Base-by-base conservation (phyloP, 495 filamentous ascomycete genomes). In the Penicillium soppii region DNA sequence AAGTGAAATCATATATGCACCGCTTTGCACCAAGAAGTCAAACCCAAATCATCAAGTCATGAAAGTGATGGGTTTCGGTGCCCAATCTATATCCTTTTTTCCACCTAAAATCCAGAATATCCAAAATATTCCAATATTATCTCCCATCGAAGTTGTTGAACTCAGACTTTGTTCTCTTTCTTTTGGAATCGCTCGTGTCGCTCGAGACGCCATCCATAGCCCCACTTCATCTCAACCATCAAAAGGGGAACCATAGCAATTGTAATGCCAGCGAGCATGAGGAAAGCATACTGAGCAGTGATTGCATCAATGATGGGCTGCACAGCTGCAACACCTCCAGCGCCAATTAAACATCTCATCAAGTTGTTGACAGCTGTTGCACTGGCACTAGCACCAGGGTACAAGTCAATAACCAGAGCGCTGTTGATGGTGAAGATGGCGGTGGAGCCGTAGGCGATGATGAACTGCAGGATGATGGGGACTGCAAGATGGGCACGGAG, bases 361-460 rank as follows among this genome's bases (percentile, higher is more conserved):
- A 91, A 61, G 57, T 91, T 90, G 58, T 87, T 88, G 7, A 84
- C 82, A 0, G 88, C 87, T 0, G 85, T 85, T 0, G 84, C 86
- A 8, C 86, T 84, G 0, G 80, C 82, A 3, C 84, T 83, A 2
- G 67, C 75, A 1, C 74, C 73, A 0, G 81, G 81, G 50, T 85
- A 84, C 5, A 89, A 70, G 52, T 91, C 87, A 10, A 89, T 79
- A 17, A 90, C 64, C 53, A 90, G 62, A 0, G 81, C 76, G 49
- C 72, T 78, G 54, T 83, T 76, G 54, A 82, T 76, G 43, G 79
- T 84, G 55, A 82, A 82, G 44, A 74, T 67, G 10, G 64, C 66
- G 3, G 69, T 74, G 12, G 71, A 58, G 21, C 65, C 64, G 51
- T 64, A 72, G 3, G 71, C 71, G 47, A 82, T 73, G 32, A 84